phyloP scores from a whole-genome alignment of 2,329 filamentous ascomycete genomes.

The Herpotrichia juniperi region DNA sequence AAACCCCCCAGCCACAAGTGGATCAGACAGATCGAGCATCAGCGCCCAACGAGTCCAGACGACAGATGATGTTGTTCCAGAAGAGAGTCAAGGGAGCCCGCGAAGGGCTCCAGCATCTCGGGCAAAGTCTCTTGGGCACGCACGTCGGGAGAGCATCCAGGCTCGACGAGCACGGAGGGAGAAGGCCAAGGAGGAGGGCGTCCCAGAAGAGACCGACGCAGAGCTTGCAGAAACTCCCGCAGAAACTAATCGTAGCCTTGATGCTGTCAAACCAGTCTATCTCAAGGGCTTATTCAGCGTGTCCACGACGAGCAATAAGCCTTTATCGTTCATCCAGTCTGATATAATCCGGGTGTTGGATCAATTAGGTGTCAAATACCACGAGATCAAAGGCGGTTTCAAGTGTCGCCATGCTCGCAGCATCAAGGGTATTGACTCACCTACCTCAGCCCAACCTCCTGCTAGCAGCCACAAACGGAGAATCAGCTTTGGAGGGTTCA shows the following conservation, averaged over 20 bases:
- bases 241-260: constrained; percentile 65
- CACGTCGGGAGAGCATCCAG: constrained; percentile 89
- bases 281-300: constrained; percentile 97
- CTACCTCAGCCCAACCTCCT: constrained; percentile 37
- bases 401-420: constrained; percentile 86
- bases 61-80: constrained; percentile 54
- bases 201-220: constrained; percentile 88
- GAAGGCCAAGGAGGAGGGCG: constrained; percentile 73
- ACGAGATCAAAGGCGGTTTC: constrained; percentile 93
- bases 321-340: constrained; percentile 80
- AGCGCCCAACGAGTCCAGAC: constrained; percentile 54
- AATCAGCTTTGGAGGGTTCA: constrained; percentile 81
- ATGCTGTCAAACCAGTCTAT: constrained; percentile 90
- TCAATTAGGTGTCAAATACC: constrained; percentile 87
- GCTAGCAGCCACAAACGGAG: constrained; percentile 68
- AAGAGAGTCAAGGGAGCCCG: constrained; percentile 51
- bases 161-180: constrained; percentile 78
- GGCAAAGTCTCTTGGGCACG: constrained; percentile 87
- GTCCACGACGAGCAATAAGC: constrained; percentile 92
- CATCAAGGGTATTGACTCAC: constrained; percentile 73
- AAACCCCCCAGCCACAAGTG: constrained; percentile 76
- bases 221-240: constrained; percentile 67
- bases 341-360: constrained; percentile 91
- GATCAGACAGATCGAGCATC: constrained; percentile 74
- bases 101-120: constrained; percentile 52